These are phyloP conservation scores for Lactarius akahatsu DNA, from an alignment of 768 basidiomycete genomes.

Conservation along the genomic window DNA sequence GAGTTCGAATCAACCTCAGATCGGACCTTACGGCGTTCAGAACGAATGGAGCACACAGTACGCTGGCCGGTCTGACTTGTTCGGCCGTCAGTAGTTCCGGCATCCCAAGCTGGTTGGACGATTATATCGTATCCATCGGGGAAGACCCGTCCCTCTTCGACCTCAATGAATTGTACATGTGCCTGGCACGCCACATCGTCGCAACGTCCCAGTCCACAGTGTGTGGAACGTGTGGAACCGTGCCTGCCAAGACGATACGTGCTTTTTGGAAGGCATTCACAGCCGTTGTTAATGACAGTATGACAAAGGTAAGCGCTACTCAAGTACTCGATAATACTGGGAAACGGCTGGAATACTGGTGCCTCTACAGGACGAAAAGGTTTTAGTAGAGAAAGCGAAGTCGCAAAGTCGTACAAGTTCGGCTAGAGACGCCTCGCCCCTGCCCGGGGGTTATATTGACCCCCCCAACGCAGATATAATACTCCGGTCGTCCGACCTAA, in stretches of 20 bases:
- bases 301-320: not conserved
- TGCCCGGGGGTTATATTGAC: not conserved
- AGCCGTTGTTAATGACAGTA: not conserved
- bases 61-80: not conserved
- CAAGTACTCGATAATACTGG: not conserved
- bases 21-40: not conserved
- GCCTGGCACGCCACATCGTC: too few relatives aligned
- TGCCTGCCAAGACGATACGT: too few relatives aligned
- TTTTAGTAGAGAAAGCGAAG: not conserved
- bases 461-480: constrained; percentile 24
- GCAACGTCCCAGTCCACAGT: too few relatives aligned
- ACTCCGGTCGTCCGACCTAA: constrained; percentile 33
- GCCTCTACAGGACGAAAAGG: not conserved
- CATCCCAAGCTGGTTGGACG: not conserved
- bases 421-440: not conserved
- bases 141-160: not conserved
- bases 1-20: not conserved
- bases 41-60: too few relatives aligned
- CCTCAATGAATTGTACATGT: too few relatives aligned
- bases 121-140: not conserved
- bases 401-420: not conserved
- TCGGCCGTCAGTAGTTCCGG: not conserved
- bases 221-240: too few relatives aligned
- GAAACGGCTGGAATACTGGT: not conserved
- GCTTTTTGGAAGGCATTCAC: not conserved